These are phyloP conservation scores for Saccharomycopsis capsularis DNA, from an alignment of 805 yeast genomes.

Conservation along the genomic window DNA sequence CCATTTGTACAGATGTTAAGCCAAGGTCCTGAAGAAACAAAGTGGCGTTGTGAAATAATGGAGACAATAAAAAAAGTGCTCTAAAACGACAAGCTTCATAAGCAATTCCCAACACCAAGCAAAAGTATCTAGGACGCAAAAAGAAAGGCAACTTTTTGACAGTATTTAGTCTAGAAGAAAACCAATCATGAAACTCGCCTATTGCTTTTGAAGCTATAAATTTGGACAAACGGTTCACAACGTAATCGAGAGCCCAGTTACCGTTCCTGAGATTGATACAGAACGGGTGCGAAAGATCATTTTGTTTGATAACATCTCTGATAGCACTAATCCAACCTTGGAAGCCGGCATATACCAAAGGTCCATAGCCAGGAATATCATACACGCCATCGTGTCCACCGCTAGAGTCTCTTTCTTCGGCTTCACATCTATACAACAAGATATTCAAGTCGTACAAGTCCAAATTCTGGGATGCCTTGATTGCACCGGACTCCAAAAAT, in stretches of 20 bases:
- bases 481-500: slow-evolving; percentile 66
- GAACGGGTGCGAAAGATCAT: slow-evolving; percentile 79
- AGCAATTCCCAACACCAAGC: slow-evolving; percentile 71
- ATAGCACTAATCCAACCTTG: slow-evolving; percentile 86
- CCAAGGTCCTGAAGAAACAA: slow-evolving; percentile 74
- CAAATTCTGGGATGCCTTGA: slow-evolving; percentile 59
- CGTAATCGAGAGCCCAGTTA: slow-evolving; percentile 81
- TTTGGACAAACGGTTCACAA: slow-evolving; percentile 52
- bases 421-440: slow-evolving; percentile 67
- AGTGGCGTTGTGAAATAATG: slow-evolving; percentile 52
- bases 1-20: slow-evolving; percentile 80
- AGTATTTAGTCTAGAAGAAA: slow-evolving; percentile 53
- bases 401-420: slow-evolving; percentile 81
- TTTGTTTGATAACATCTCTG: slow-evolving; percentile 51
- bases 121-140: slow-evolving; percentile 80
- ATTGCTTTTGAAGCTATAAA: slow-evolving; percentile 46
- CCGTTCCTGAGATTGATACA: slow-evolving; percentile 79
- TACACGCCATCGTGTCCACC: slow-evolving; percentile 69
- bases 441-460: slow-evolving; percentile 66
- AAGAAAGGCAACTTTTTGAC: slow-evolving; percentile 68
- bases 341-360: slow-evolving; percentile 77
- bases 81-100: slow-evolving; percentile 74
- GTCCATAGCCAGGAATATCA: slow-evolving; percentile 65
- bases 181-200: slow-evolving; percentile 59
- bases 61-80: slow-evolving; percentile 52